Conservation (phyloP, 225 moss, liverwort and hornwort genomes). For the Sphagnum contortum region DNA sequence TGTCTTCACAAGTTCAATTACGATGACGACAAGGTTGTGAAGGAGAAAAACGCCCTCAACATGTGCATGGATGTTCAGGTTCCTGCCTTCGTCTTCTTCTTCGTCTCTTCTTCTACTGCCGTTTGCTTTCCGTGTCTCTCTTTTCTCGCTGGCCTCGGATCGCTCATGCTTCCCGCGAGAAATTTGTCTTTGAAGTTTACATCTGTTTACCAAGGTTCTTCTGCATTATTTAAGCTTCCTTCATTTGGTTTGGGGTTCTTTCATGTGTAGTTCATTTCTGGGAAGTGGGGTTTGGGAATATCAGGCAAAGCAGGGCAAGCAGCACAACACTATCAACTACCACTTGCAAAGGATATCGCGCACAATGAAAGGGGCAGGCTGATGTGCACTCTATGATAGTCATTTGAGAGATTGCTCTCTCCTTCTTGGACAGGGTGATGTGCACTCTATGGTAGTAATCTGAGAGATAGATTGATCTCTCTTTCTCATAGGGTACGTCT, state of each 20-base stretch:
- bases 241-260: not conserved
- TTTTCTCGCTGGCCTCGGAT: not conserved
- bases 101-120: not conserved
- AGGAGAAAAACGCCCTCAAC: slow-evolving; percentile 61
- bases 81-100: not conserved
- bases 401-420: too few relatives aligned
- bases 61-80: slow-evolving; percentile 98
- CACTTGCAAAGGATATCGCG: slow-evolving; percentile 92
- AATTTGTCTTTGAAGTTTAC: slow-evolving; percentile 1
- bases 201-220: not conserved
- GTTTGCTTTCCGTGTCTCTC: too few relatives aligned
- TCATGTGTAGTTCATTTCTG: not conserved
- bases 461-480: too few relatives aligned
- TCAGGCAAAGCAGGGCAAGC: slow-evolving; percentile 83
- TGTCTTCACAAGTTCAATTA: slow-evolving; percentile 84
- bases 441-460: too few relatives aligned
- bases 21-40: slow-evolving; percentile 70
- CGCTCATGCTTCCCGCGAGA: not conserved
- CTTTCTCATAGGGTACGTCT: too few relatives aligned
- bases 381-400: not conserved
- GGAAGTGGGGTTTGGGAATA: slow-evolving; percentile 1
- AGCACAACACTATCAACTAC: slow-evolving; percentile 80
- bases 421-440: too few relatives aligned
- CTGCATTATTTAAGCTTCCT: not conserved
- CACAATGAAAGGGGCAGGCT: slow-evolving; percentile 52